Percentiles rank a stretch among this genome's conserved stretches.
phyloP scores from a whole-genome alignment of 225 moss, liverwort and hornwort genomes.

The Pleurozium schreberi region DNA sequence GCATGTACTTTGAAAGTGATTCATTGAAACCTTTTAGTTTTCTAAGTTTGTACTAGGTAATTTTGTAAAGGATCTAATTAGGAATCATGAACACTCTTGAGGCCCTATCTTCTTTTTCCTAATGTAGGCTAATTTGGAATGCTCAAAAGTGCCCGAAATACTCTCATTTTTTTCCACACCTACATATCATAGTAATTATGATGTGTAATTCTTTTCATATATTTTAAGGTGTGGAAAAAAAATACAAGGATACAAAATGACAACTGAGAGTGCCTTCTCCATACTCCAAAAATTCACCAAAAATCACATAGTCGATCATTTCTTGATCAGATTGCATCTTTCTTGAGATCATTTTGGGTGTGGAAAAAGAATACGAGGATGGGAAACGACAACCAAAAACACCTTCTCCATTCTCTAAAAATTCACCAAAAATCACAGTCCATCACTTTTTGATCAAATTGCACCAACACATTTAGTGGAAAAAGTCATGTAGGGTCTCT shows the following conservation, averaged over 20 bases:
- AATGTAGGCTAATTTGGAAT: no score
- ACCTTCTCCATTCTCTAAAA: neutral
- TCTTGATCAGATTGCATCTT: neutral
- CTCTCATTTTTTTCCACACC: no score
- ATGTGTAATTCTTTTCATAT: neutral
- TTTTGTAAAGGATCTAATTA: fast-evolving
- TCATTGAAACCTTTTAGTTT: neutral
- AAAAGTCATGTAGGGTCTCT: neutral
- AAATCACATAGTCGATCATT: neutral
- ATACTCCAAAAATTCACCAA: neutral
- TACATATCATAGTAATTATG: no score
- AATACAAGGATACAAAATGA: neutral
- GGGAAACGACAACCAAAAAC: fast-evolving
- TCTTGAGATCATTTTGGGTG: no score
- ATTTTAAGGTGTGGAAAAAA: neutral
- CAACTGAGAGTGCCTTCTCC: neutral
- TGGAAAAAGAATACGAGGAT: neutral
- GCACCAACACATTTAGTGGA: fast-evolving
- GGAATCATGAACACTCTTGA: no score
- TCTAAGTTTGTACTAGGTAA: neutral
- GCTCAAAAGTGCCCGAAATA: neutral
- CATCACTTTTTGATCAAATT: neutral
- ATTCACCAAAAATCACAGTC: neutral
- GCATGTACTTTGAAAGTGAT: neutral
- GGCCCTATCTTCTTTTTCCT: no score